A percentile compares a stretch with the other conserved stretches of the same genome.
phyloP scores from a whole-genome alignment of 129 eudicot genomes.

The Ambrosia trifida region DNA sequence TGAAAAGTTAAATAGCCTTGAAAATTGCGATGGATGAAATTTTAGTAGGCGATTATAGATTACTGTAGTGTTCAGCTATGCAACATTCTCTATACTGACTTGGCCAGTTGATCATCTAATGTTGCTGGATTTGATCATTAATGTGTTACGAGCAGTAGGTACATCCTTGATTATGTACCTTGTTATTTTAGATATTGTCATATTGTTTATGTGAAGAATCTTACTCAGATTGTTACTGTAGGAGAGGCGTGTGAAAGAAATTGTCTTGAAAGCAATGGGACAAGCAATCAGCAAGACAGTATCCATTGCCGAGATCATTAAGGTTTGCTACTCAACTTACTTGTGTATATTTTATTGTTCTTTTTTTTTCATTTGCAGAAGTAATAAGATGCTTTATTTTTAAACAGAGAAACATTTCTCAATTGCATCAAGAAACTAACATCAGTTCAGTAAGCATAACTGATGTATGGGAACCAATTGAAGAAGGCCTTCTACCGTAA shows the following conservation, averaged over 20 bases:
- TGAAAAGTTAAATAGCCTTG: background rate
- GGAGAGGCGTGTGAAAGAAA: slow-evolving; percentile 79
- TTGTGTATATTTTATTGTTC: background rate
- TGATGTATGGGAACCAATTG: slow-evolving; percentile 90
- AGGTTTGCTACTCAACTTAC: slow-evolving; percentile 44
- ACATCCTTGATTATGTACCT: slow-evolving; percentile 3
- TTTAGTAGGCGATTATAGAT: background rate
- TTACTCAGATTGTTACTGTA: slow-evolving; percentile 25
- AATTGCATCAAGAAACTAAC: slow-evolving; percentile 77
- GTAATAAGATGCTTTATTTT: slow-evolving; percentile 24
- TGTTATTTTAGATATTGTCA: slow-evolving; percentile 1
- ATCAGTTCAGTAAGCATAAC: slow-evolving; percentile 87
- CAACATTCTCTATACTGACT: background rate
- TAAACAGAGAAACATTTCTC: slow-evolving; percentile 73
- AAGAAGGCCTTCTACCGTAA: slow-evolving; percentile 95
- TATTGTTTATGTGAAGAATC: slow-evolving; percentile 16
- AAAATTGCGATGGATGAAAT: background rate
- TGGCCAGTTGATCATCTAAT: slow-evolving; percentile 1
- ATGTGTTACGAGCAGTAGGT: background rate
- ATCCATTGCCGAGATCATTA: slow-evolving; percentile 75
- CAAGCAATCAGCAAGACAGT: slow-evolving; percentile 97
- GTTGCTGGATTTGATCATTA: slow-evolving; percentile 8
- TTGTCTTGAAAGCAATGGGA: slow-evolving; percentile 93
- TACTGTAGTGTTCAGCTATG: background rate
- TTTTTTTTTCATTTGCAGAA: slow-evolving; percentile 11